These are phyloP conservation scores for Teratosphaeria destructans DNA, from an alignment of 2,329 filamentous ascomycete species.

Conservation along the genomic window DNA sequence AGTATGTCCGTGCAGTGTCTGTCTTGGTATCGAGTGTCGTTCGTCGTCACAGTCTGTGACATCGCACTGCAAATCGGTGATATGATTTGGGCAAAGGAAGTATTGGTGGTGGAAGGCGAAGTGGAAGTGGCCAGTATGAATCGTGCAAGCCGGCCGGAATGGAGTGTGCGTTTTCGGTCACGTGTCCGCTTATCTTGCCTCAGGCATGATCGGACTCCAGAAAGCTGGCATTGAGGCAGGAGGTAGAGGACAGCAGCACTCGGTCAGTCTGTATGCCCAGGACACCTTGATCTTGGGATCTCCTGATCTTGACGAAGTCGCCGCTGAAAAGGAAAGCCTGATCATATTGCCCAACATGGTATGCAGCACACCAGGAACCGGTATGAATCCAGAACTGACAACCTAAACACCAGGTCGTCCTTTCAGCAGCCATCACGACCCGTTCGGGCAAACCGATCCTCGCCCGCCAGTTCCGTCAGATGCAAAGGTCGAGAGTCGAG, in stretches of 20 bases:
- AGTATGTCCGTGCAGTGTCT: not conserved
- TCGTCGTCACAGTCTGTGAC: not conserved
- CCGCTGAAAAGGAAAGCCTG: not conserved
- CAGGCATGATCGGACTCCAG: not conserved
- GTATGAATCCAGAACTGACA: constrained; percentile 3
- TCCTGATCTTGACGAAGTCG: not conserved
- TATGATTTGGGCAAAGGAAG: not conserved
- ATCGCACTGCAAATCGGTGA: not conserved
- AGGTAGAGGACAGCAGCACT: not conserved
- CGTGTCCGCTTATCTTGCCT: not conserved
- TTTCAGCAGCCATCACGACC: constrained; percentile 97
- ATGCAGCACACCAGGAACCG: constrained; percentile 1
- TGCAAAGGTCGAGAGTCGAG: constrained; percentile 93
- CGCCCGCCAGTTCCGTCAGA: constrained; percentile 94
- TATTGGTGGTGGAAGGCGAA: not conserved
- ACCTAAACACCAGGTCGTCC: constrained; percentile 61
- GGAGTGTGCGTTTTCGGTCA: not conserved
- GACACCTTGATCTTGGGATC: not conserved
- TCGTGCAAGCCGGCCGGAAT: not conserved
- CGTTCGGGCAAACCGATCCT: constrained; percentile 96
- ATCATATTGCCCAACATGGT: constrained; percentile 20
- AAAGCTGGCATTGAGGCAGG: not conserved
- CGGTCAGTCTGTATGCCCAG: not conserved
- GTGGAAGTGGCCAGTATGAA: not conserved
- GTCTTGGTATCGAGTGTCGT: not conserved